Evolutionary conservation across 1,139 yeast species (phyloP).

Genomic region (Saccharomyces hybrid): DNA sequence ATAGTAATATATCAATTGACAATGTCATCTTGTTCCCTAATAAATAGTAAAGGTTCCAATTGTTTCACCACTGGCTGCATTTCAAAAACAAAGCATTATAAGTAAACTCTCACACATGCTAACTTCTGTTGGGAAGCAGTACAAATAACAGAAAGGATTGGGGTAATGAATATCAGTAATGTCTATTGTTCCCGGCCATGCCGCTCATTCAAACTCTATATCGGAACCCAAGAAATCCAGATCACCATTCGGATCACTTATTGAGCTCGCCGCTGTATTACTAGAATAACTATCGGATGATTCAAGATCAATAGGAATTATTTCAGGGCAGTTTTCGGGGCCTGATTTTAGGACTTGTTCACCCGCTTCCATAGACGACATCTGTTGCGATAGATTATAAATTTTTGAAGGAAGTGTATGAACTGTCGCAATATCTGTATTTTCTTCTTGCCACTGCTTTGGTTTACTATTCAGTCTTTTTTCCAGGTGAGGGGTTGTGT

Average conservation of each 20-base stretch:
- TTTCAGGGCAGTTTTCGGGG: neutral
- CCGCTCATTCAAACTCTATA: conserved; percentile 13
- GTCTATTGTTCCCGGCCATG: neutral
- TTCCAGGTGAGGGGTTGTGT: neutral
- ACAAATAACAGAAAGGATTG: neutral
- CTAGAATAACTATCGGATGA: neutral
- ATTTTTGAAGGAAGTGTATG: neutral
- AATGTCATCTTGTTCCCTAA: neutral
- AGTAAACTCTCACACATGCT: neutral
- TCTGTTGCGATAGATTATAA: neutral
- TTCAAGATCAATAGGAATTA: neutral
- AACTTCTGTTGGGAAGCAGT: neutral
- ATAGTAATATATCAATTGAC: neutral
- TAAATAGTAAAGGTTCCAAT: neutral
- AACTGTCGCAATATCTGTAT: neutral
- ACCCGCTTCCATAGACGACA: neutral
- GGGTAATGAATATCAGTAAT: neutral
- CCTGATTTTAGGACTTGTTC: neutral
- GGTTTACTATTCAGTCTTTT: neutral
- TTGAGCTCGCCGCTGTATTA: neutral
- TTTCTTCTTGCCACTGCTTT: neutral
- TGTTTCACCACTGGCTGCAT: neutral
- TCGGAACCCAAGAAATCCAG: conserved; percentile 21
- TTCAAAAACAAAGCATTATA: neutral
- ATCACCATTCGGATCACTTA: neutral